These are phyloP conservation scores for Chaetomium sp. DNA, from an alignment of 2,329 filamentous ascomycete species.

Conservation along the genomic window DNA sequence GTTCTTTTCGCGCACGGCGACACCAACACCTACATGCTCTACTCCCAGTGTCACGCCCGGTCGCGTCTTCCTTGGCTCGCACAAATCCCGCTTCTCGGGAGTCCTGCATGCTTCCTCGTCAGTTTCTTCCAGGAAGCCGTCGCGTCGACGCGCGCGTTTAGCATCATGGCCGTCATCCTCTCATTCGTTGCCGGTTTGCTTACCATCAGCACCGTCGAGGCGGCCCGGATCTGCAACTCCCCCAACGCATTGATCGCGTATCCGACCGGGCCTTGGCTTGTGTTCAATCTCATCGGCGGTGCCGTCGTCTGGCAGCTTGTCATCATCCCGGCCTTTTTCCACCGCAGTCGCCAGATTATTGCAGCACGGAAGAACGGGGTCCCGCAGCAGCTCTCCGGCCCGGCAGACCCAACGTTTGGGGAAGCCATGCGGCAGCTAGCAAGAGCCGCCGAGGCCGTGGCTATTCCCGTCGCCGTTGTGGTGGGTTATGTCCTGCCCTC, in stretches of 20 bases:
- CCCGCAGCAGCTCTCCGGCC: conserved; percentile 15
- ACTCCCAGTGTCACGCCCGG: conserved; percentile 47
- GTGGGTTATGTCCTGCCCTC: conserved; percentile 44
- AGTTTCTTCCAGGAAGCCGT: conserved; percentile 43
- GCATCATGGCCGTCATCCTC: conserved; percentile 37
- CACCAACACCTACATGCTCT: conserved; percentile 46
- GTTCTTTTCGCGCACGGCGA: conserved; percentile 42
- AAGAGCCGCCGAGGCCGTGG: conserved; percentile 47
- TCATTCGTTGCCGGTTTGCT: conserved; percentile 41
- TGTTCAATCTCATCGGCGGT: conserved; percentile 44
- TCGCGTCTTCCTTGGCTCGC: conserved; percentile 39
- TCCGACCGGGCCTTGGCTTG: conserved; percentile 37
- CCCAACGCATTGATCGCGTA: conserved; percentile 28
- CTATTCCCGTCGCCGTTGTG: conserved; percentile 45
- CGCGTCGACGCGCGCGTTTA: conserved; percentile 33
- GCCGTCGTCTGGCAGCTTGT: conserved; percentile 47
- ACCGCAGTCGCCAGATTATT: conserved; percentile 34
- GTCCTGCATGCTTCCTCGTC: conserved; percentile 43
- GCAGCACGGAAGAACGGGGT: conserved; percentile 19
- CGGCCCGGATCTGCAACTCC: conserved; percentile 37
- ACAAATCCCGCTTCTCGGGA: conserved; percentile 39
- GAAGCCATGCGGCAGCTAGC: conserved; percentile 33
- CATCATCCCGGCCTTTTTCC: conserved; percentile 44
- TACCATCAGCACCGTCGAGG: conserved; percentile 44
- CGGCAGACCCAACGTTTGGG: conserved; percentile 27